A percentile compares a stretch with the other conserved stretches of the same genome.
Conservation (phyloP, 805 yeast genomes). For the Metschnikowia cubensis region DNA sequence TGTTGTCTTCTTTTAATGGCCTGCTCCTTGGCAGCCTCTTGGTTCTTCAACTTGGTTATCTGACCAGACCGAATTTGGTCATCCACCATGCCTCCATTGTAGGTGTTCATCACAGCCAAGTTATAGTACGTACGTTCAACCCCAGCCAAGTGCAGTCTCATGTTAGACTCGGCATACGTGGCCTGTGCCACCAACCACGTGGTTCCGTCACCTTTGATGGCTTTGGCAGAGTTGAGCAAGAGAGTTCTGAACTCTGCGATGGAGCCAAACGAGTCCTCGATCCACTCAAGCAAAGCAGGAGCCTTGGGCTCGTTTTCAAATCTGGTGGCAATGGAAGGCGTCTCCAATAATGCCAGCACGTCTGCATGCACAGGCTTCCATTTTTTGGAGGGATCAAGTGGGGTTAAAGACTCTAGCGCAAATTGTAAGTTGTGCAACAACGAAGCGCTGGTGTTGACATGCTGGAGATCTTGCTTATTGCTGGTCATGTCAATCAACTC, state of each 20-base stretch:
- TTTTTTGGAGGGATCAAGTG: slow-evolving; percentile 19
- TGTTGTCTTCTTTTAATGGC: slow-evolving; percentile 23
- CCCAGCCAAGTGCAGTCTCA: slow-evolving; percentile 23
- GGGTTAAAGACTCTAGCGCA: slow-evolving; percentile 42
- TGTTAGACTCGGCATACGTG: slow-evolving; percentile 25
- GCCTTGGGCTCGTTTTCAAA: slow-evolving; percentile 34
- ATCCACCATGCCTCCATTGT: slow-evolving; percentile 84
- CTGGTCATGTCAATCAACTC: slow-evolving; percentile 40
- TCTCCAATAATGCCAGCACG: slow-evolving; percentile 38
- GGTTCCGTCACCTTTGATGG: slow-evolving; percentile 84
- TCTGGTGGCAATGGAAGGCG: slow-evolving; percentile 37
- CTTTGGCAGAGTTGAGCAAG: slow-evolving; percentile 61
- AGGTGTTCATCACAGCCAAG: slow-evolving; percentile 74
- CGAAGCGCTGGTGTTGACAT: slow-evolving; percentile 44
- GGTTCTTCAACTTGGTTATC: slow-evolving; percentile 39
- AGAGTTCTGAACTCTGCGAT: slow-evolving; percentile 70
- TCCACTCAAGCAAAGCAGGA: slow-evolving; percentile 41
- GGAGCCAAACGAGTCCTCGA: slow-evolving; percentile 67
- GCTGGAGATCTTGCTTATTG: slow-evolving; percentile 42
- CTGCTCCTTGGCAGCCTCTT: slow-evolving; percentile 28
- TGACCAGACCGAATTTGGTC: slow-evolving; percentile 53
- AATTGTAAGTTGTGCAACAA: slow-evolving; percentile 48
- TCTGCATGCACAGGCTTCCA: slow-evolving; percentile 12
- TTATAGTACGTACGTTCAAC: slow-evolving; percentile 30
- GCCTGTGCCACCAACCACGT: slow-evolving; percentile 80